A percentile compares a stretch with the other conserved stretches of the same genome.
These are phyloP conservation scores for Solanum peruvianum DNA, from an alignment of 257 asterid genomes.

Conservation along the genomic window DNA sequence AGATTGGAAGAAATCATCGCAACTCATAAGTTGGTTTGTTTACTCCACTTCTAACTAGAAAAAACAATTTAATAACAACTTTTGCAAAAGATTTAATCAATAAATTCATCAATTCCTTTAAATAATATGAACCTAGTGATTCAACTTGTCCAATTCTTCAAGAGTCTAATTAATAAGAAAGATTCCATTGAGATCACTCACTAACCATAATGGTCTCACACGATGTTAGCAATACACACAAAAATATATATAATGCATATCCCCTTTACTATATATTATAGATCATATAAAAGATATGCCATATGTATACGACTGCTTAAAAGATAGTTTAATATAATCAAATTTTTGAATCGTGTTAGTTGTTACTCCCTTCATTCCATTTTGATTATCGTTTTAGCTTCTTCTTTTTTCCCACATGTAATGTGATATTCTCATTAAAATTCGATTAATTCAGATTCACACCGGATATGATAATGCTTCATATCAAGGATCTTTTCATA, in stretches of 20 bases:
- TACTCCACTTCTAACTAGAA: neutral
- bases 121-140: neutral
- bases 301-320: neutral
- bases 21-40: neutral
- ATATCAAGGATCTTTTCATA: too few species aligned
- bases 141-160: neutral
- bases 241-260: neutral
- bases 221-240: neutral
- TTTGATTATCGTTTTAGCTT: neutral
- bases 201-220: neutral
- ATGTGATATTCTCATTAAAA: too few species aligned
- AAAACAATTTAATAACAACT: neutral
- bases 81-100: neutral
- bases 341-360: neutral
- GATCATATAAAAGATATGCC: neutral
- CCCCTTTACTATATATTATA: neutral
- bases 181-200: neutral
- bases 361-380: neutral
- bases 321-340: neutral
- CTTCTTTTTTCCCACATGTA: neutral
- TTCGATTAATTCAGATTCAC: neutral
- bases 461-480: fast-evolving
- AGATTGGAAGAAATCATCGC: neutral
- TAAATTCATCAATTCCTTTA: neutral
- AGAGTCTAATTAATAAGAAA: neutral